Evolutionary conservation across 352 stramenopile genomes (phyloP).

Genomic region (Globisporangium middletonii): DNA sequence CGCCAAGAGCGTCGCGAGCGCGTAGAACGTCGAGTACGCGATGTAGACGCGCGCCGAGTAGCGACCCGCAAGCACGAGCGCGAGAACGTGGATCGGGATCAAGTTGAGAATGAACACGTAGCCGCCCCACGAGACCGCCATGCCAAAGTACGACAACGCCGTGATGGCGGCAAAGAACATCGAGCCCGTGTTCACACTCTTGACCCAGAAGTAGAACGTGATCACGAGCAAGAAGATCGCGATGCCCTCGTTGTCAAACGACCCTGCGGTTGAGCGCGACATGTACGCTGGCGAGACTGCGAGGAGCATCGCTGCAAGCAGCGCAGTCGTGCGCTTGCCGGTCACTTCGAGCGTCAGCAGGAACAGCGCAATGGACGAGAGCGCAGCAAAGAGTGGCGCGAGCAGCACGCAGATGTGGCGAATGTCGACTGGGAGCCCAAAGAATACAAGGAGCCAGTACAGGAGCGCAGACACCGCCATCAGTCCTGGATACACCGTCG

Average conservation of each 20-base stretch:
- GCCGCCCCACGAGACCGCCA: slow-evolving; percentile 95
- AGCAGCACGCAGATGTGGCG: slow-evolving; percentile 90
- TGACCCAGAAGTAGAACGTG: slow-evolving; percentile 97
- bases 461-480: slow-evolving; percentile 82
- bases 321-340: slow-evolving; percentile 45
- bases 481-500: slow-evolving; percentile 91
- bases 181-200: slow-evolving; percentile 63
- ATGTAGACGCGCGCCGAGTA: slow-evolving; percentile 93
- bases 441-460: slow-evolving; percentile 61
- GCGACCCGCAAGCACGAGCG: slow-evolving; percentile 86
- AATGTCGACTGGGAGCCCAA: slow-evolving; percentile 65
- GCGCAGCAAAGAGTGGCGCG: slow-evolving; percentile 82
- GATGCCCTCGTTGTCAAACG: slow-evolving; percentile 98
- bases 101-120: slow-evolving; percentile 99
- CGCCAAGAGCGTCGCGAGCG: slow-evolving; percentile 91
- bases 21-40: slow-evolving; percentile 98
- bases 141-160: slow-evolving; percentile 94
- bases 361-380: slow-evolving; percentile 83
- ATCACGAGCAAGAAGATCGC: slow-evolving; percentile 97
- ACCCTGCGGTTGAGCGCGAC: slow-evolving; percentile 95
- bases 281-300: slow-evolving; percentile 96
- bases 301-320: slow-evolving; percentile 91
- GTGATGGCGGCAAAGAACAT: slow-evolving; percentile 60
- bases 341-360: slow-evolving; percentile 85
- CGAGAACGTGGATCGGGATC: slow-evolving; percentile 93